Evolutionary conservation across 768 basidiomycete species (phyloP), one percentile per base, ranked within the genome.

Genomic region (Tylopilus sp.): DNA sequence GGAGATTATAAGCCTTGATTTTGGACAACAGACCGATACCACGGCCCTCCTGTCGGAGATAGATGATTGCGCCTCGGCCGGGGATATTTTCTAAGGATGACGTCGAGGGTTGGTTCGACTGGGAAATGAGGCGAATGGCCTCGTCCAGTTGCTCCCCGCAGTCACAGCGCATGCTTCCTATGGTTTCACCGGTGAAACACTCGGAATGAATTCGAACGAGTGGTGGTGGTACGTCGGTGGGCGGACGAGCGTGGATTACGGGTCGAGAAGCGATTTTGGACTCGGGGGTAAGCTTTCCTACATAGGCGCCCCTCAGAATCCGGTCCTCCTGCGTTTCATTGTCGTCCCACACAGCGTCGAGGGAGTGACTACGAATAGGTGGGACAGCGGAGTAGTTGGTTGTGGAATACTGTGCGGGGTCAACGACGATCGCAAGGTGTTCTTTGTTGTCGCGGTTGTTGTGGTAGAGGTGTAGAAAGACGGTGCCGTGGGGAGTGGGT

Each of bases 61-160:
- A 99, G 50, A 98, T 79, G 57, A 98, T 87, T 4, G 87, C 94
- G 17, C 97, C 97, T 8, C 95, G 85, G 7, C 92, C 92, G 0
- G 89, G 89, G 26, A 92, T 82, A 3, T 69, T 71, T 17, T 66
- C 60, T 34, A 69, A 58, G 48, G 71, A 61, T 12, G 71, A 50
- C 12, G 74, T 59, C 10, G 77, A 73, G 53, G 83, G 64, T 16
- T 74, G 66, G 62, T 87, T 78, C 41, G 90, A 83, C 67, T 83
- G 79, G 14, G 87, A 85, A 62, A 98, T 92, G 62, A 86, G 85
- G 12, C 92, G 82, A 56, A 98, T 85, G n/a, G 97, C 93, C 68
- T 98, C 96, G 72, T 98, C 95, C 5, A 99, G 79, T 70, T 99
- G 97, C 71, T 98, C 95, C 14, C 97, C 97, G 65, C 97, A 99